Conservation (phyloP, 768 basidiomycete genomes). For the Vishniacozyma victoriae region DNA sequence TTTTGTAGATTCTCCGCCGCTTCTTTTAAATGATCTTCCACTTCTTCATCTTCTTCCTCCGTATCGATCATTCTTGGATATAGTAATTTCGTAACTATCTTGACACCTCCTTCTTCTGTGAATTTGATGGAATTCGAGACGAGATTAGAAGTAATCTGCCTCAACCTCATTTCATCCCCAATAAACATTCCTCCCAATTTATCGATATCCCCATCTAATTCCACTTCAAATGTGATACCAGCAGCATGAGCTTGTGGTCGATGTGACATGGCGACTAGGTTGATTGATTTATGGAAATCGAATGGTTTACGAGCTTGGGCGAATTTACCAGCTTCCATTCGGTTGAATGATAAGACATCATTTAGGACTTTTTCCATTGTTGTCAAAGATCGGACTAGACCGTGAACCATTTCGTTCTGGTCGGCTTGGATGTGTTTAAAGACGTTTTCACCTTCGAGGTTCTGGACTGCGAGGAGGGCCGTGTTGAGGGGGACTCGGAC, state of each 20-base stretch:
- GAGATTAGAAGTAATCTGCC: conserved; percentile 61
- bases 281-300: conserved; percentile 50
- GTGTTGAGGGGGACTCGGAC: conserved; percentile 55
- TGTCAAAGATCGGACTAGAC: conserved; percentile 50
- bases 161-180: conserved; percentile 73
- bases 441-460: conserved; percentile 73
- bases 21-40: conserved; percentile 29
- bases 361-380: conserved; percentile 45
- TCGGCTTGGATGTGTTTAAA: conserved; percentile 56
- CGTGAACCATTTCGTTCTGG: conserved; percentile 82
- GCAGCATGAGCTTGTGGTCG: conserved; percentile 42
- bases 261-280: conserved; percentile 49
- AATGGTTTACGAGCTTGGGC: conserved; percentile 51
- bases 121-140: conserved; percentile 54
- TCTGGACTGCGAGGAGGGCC: conserved; percentile 76
- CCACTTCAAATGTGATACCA: conserved; percentile 59
- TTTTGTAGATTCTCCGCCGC: conserved; percentile 26
- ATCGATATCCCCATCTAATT: conserved; percentile 57
- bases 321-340: conserved; percentile 54
- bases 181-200: conserved; percentile 53
- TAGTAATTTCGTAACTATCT: conserved; percentile 58
- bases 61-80: conserved; percentile 47
- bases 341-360: conserved; percentile 48
- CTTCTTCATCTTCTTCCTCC: conserved; percentile 15
- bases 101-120: conserved; percentile 53